Evolutionary conservation across 2,329 filamentous ascomycete genomes (phyloP), one percentile per base, ranked within the genome.

Genomic region (Colletotrichum gloeosporioides): DNA sequence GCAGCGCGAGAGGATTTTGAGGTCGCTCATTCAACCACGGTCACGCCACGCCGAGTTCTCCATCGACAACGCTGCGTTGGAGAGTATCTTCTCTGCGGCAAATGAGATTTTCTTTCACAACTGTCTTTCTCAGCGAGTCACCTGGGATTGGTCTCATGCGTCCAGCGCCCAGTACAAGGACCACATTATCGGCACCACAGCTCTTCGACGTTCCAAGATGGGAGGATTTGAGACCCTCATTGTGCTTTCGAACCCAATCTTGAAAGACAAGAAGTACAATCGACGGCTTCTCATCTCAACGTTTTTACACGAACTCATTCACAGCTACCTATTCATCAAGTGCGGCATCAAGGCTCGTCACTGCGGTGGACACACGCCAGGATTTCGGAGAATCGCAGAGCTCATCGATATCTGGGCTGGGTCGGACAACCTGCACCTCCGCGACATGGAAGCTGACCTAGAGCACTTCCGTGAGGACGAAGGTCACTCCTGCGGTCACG

Each of bases 281-380:
- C 85, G 92, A 7, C 87, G 91, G 8, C 85, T 93, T 18, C 87
- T 93, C 71, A 92, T 93, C 65, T 91, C 90, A 8, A 92, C 92
- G 0, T 93, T 94, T 77, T 80, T 94, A 63, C 92, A 93, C 80
- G 92, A 94, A 83, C 88, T 93, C 79, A 92, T 93, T 64, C 92
- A 93, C 83, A 92, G 91, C 82, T 93, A 92, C 80, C 85, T 93
- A 18, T 93, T 93, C 78, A 89, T 93, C 73, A 86, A 85, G 68
- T 92, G 91, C 78, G 92, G 92, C 6, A 90, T 92, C 80, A 86
- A 88, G 59, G 91, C 91, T 0, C 85, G 88, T 44, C 84, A 86
- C 29, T 85, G 87, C 57, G 91, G 91, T 13, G 92, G 92, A 1
- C 92, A 93, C 78, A 93, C 92, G 3, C 81, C 85, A 3, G 92